Evolutionary conservation across 1,284 basidiomycete species (phyloP).

Genomic region (Pterulicium gracile): DNA sequence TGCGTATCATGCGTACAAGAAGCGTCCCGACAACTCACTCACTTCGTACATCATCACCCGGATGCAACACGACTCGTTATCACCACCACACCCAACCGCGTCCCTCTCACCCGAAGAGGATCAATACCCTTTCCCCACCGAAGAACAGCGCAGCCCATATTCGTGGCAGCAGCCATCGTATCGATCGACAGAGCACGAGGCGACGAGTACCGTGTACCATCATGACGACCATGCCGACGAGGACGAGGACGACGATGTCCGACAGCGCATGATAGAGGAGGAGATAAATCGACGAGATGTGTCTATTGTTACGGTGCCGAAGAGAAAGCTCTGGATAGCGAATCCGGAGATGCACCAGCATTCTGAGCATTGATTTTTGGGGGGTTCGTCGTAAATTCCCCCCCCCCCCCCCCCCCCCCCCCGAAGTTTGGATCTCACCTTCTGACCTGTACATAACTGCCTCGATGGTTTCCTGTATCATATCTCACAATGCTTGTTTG

Average conservation of each 20-base stretch:
- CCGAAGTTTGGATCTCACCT: no score
- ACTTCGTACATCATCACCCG: conserved; percentile 38
- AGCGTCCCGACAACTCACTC: conserved; percentile 44
- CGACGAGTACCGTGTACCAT: conserved; percentile 35
- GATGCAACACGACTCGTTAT: conserved; percentile 24
- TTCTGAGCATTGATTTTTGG: background rate
- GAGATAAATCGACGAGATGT: conserved; percentile 72
- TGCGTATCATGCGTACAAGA: conserved; percentile 42
- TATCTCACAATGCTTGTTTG: no score
- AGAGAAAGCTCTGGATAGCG: conserved; percentile 57
- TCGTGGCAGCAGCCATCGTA: conserved; percentile 50
- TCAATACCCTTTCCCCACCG: conserved; percentile 35
- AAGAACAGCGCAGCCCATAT: conserved; percentile 40
- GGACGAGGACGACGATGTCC: conserved; percentile 59
- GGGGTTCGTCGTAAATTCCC: no score
- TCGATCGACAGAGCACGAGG: conserved; percentile 37
- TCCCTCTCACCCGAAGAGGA: conserved; percentile 29
- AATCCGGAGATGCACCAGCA: conserved; percentile 35
- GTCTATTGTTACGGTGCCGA: conserved; percentile 70
- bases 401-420: no score
- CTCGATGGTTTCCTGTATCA: no score
- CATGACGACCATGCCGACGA: conserved; percentile 46
- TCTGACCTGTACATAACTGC: no score
- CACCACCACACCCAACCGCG: conserved; percentile 18
- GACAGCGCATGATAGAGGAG: conserved; percentile 64